Conservation (phyloP, 495 filamentous ascomycete species). For the Aspergillus asperescens region DNA sequence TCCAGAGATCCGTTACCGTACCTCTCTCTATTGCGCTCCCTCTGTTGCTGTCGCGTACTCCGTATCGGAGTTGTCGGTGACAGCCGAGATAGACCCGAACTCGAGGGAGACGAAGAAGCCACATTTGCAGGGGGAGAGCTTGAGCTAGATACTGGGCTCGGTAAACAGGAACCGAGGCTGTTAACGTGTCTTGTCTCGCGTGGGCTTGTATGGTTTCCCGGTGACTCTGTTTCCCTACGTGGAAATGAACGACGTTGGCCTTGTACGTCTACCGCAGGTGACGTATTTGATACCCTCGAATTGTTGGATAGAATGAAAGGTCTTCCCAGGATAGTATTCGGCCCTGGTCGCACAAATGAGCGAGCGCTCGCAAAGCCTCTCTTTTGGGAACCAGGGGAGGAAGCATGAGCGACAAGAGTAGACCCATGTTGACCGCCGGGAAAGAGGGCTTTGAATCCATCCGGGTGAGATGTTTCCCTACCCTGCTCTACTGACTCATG, state of each 20-base stretch:
- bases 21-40: conserved; percentile 29
- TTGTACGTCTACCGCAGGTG: neutral
- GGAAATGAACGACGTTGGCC: neutral
- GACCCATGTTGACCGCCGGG: neutral
- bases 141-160: conserved; percentile 3
- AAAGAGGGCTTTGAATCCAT: neutral
- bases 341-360: neutral
- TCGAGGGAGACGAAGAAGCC: neutral
- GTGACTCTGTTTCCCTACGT: neutral
- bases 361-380: neutral
- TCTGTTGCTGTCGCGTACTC: conserved; percentile 10
- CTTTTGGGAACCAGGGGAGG: neutral
- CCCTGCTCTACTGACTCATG: neutral
- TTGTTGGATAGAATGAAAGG: neutral
- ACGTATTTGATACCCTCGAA: neutral
- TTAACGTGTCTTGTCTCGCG: neutral
- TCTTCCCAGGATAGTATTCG: neutral
- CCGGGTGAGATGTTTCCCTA: neutral
- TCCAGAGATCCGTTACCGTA: conserved; percentile 40
- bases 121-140: conserved; percentile 2
- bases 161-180: neutral
- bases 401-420: neutral
- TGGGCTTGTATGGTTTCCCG: neutral
- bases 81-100: neutral
- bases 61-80: neutral